A percentile compares a stretch with the other conserved stretches of the same genome.
phyloP scores from a whole-genome alignment of 176 grass and related monocot genomes.

The Tillandsia fasciculata region DNA sequence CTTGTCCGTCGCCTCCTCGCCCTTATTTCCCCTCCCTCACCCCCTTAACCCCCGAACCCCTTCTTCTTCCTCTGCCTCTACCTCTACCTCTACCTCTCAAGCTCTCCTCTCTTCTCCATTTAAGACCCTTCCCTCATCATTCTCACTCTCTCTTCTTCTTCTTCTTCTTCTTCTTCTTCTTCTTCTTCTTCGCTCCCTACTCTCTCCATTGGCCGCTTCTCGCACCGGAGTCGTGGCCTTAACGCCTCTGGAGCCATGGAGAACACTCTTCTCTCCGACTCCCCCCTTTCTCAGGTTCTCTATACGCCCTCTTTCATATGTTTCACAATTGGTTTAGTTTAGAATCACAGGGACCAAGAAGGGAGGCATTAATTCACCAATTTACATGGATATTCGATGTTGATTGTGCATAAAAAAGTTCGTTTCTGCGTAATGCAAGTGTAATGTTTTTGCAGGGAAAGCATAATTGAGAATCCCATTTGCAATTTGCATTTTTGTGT shows the following conservation, averaged over 20 bases:
- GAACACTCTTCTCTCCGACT: not conserved
- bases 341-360: not conserved
- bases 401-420: not conserved
- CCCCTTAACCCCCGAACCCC: not conserved
- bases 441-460: not conserved
- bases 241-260: constrained; percentile 16
- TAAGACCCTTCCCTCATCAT: not conserved
- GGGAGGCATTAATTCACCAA: not conserved
- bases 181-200: not conserved
- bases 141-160: not conserved
- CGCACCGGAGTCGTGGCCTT: not conserved
- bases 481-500: not conserved
- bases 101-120: not conserved
- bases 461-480: not conserved
- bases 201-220: not conserved
- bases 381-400: not conserved
- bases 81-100: not conserved
- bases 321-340: not conserved
- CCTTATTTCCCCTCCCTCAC: not conserved
- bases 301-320: not conserved
- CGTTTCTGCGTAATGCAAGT: not conserved
- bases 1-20: not conserved
- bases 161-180: not conserved
- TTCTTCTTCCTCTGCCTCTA: not conserved
- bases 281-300: constrained; percentile 15